A percentile compares a stretch with the other conserved stretches of the same genome.
Evolutionary conservation across 192 early-diverging fungal species (phyloP).

Genomic region (Jimgerdemannia lactiflua): DNA sequence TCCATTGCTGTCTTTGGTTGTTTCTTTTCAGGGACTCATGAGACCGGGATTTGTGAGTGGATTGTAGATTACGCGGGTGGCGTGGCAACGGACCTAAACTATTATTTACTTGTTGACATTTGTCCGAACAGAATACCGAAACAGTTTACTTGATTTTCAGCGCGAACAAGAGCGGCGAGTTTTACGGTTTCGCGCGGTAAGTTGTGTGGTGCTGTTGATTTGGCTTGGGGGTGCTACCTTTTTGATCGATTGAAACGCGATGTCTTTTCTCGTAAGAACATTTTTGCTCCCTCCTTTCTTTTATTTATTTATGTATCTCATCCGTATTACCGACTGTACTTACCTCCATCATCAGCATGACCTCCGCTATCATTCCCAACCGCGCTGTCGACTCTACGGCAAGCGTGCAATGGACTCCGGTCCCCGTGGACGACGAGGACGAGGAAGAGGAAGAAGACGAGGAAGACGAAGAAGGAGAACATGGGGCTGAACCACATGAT

Average conservation of each 20-base stretch:
- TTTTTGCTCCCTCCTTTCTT: neutral
- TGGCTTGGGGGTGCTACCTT: too few relatives aligned
- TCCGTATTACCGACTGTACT: too few relatives aligned
- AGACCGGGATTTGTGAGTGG: too few relatives aligned
- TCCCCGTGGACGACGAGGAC: slow-evolving; percentile 22
- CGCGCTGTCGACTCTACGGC: slow-evolving; percentile 2
- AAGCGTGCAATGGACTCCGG: slow-evolving; percentile 20
- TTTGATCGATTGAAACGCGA: slow-evolving; percentile 1
- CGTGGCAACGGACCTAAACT: neutral
- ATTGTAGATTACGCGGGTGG: too few relatives aligned
- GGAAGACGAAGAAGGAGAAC: slow-evolving; percentile 5
- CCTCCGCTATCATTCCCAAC: slow-evolving; percentile 8
- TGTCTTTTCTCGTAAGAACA: neutral
- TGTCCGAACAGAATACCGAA: slow-evolving; percentile 18
- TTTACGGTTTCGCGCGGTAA: slow-evolving; percentile 44
- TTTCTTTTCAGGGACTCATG: too few relatives aligned
- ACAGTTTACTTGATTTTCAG: slow-evolving; percentile 45
- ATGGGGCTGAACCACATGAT: neutral
- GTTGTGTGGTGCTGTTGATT: neutral
- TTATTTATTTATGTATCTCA: neutral
- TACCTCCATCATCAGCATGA: slow-evolving; percentile 5
- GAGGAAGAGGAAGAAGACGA: slow-evolving; percentile 32
- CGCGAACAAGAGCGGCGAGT: slow-evolving; percentile 51
- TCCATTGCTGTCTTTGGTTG: too few relatives aligned
- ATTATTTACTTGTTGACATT: neutral